Base-by-base conservation (phyloP, 176 grass and related monocot genomes). In the Aegilops sharonensis region DNA sequence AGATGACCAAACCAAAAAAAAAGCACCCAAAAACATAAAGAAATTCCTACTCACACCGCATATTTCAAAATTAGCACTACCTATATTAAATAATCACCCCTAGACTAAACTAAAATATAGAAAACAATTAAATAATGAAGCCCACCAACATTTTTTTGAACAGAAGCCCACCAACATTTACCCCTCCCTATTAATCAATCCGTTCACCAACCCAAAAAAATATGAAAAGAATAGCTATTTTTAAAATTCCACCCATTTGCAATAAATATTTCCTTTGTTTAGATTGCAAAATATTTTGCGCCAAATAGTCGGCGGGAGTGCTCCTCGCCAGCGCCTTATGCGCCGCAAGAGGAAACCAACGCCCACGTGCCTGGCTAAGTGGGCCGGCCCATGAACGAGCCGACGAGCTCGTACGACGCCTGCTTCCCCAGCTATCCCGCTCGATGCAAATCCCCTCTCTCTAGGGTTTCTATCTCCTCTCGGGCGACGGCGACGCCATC, bases 1-100 rank as follows among this genome's bases (percentile, higher is more conserved):
- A 11, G 0, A 31, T 60, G 89, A 80, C 81, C 39, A 75, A 10
- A 4, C 47, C 36, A 89, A 56, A 89, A 64, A 64, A 78, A 47
- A 50, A 15, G 20, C 59, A 30, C 57, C n/a, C 14, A 65, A 86
- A 57, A 88, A 72, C 62, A 90, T 91, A 84, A 90, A 78, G 32
- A 70, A 95, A 72, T 83, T 82, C 82, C 50, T 13, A 68, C 80
- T 95, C 88, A 90, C 89, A 87, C 87, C 84, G 89, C 91, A 92
- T 93, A 89, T 91, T 90, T 91, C 72, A 87, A 83, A 86, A 89
- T 69, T 87, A 72, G 89, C 89, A 89, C 88, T 86, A 78, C 36
- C 77, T 21, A 62, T 73, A 85, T 50, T 93, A 84, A 88, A 91
- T 78, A 84, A 35, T 79, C 71, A 31, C 48, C 78, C 47, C 77